Evolutionary conservation across 257 asterid genomes (phyloP).

Genomic region (Salvia rosmarinus): DNA sequence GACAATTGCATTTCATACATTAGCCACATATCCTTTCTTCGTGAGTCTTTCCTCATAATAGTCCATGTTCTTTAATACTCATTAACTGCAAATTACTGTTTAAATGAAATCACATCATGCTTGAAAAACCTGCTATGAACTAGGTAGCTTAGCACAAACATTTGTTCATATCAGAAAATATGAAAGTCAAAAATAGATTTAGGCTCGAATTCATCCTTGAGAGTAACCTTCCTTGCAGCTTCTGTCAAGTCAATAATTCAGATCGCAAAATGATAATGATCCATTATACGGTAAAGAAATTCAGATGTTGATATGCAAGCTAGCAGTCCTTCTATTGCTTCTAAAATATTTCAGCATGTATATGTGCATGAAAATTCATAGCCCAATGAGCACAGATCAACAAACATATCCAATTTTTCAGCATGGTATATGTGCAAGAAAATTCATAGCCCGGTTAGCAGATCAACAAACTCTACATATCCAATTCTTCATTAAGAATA

Average conservation of each 20-base stretch:
- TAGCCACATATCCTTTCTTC: background rate
- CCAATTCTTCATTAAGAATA: background rate
- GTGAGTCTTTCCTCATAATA: background rate
- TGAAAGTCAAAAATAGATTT: background rate
- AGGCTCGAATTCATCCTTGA: background rate
- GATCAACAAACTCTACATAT: slow-evolving; percentile 14
- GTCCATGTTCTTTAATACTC: background rate
- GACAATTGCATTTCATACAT: slow-evolving; percentile 20
- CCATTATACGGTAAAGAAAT: slow-evolving; percentile 1
- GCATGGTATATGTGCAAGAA: background rate
- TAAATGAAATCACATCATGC: slow-evolving; percentile 10
- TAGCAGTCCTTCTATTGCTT: background rate
- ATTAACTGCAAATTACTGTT: background rate
- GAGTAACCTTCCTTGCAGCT: slow-evolving; percentile 18
- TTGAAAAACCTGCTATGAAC: slow-evolving; percentile 11
- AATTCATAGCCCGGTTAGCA: background rate
- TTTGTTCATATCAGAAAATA: slow-evolving; percentile 1
- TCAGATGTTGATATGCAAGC: slow-evolving; percentile 19
- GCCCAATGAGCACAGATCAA: background rate
- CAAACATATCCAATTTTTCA: slow-evolving; percentile 17
- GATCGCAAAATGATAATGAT: background rate
- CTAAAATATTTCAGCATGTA: slow-evolving; percentile 9
- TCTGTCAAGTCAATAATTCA: slow-evolving; percentile 6
- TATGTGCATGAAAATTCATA: background rate
- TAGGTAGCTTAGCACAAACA: slow-evolving; percentile 6